These are phyloP conservation scores for Aspergillus ochraceoroseus DNA, from an alignment of 2,329 filamentous ascomycete genomes.

Conservation along the genomic window DNA sequence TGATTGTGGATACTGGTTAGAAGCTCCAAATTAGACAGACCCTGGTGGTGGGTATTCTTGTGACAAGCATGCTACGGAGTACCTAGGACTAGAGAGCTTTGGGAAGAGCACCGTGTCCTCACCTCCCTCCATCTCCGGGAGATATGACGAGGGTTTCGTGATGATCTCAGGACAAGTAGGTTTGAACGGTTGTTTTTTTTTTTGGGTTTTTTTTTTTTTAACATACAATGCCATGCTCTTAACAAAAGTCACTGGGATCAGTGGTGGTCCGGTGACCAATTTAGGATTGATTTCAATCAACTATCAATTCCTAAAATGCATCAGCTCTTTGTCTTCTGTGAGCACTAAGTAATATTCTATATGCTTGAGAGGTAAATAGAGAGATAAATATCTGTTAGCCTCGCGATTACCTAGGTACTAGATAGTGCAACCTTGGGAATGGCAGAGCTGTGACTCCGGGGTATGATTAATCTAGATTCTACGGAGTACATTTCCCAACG, in stretches of 20 bases:
- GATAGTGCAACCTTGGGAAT: no score
- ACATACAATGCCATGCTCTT: neutral
- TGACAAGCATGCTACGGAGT: conserved; percentile 1
- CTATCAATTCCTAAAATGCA: neutral
- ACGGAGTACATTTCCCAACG: no score
- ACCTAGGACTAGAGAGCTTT: neutral
- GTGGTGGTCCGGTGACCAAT: conserved; percentile 3
- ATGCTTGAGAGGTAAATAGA: no score
- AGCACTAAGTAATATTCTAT: no score
- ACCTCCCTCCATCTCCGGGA: neutral
- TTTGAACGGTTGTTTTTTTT: neutral
- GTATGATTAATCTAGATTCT: no score
- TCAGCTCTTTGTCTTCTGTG: neutral
- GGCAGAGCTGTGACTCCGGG: no score
- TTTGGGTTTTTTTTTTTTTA: no score
- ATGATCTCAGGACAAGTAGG: conserved; percentile 9
- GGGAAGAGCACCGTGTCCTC: neutral
- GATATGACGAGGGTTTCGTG: conserved; percentile 9
- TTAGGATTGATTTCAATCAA: neutral
- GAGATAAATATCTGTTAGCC: no score
- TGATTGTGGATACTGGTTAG: neutral
- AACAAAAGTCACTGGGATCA: neutral
- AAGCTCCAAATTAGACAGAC: conserved; percentile 2
- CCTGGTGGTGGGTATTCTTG: conserved; percentile 5
- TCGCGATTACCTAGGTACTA: no score